Evolutionary conservation across 2,329 filamentous ascomycete species (phyloP).

Genomic region (Epichloe bromicola): DNA sequence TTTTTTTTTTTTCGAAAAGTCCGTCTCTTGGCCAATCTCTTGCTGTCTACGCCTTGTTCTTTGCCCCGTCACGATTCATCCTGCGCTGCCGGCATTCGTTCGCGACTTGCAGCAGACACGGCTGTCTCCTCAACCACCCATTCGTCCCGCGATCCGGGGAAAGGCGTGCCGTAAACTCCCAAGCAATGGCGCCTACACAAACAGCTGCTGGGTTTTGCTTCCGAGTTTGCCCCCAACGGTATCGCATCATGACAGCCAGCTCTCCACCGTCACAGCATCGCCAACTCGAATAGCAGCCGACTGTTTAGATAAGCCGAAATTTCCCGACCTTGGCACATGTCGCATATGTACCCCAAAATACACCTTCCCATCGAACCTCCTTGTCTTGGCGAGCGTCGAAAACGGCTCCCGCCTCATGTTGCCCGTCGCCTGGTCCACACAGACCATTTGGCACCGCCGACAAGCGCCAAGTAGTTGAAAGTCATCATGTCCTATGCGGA

Average conservation of each 20-base stretch:
- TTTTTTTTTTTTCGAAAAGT: too few species aligned
- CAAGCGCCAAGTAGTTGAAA: conserved; percentile 73
- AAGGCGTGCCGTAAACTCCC: too few species aligned
- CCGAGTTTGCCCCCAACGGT: too few species aligned
- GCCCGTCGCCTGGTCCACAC: conserved; percentile 74
- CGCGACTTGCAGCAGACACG: too few species aligned
- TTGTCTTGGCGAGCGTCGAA: conserved; percentile 74
- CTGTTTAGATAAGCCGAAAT: conserved; percentile 10
- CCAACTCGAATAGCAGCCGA: conserved; percentile 35
- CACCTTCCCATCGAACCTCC: conserved; percentile 71
- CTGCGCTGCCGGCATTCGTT: too few species aligned
- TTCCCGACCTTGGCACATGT: conserved; percentile 20
- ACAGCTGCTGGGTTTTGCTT: too few species aligned
- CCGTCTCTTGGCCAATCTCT: too few species aligned
- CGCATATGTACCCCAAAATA: conserved; percentile 79
- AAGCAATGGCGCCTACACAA: too few species aligned
- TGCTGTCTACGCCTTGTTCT: too few species aligned
- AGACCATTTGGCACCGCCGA: conserved; percentile 90
- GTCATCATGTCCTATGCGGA: conserved; percentile 50
- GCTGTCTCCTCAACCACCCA: too few species aligned
- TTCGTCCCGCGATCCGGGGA: too few species aligned
- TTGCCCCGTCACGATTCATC: too few species aligned
- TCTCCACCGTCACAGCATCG: conserved; percentile 24
- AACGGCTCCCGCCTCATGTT: conserved; percentile 75
- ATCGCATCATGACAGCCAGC: conserved; percentile 1